Percentiles rank a stretch among this genome's conserved stretches.
phyloP scores from a whole-genome alignment of 208 protist genomes.

The Crithidia sp. region DNA sequence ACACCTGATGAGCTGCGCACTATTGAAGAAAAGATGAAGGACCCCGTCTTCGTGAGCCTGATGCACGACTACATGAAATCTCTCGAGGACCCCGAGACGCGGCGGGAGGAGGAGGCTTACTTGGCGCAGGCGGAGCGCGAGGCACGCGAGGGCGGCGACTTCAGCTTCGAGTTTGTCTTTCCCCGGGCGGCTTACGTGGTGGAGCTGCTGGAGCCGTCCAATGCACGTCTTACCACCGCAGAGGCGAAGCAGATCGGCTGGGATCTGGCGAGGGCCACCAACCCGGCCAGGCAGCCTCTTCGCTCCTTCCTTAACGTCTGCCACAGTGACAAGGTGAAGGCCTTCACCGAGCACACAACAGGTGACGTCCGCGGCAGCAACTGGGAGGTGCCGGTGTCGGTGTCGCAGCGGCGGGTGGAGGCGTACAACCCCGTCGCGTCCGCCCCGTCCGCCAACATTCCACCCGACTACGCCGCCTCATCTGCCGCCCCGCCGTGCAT shows the following conservation, averaged over 20 bases:
- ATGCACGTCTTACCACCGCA: slow-evolving; percentile 10
- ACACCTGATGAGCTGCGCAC: slow-evolving; percentile 77
- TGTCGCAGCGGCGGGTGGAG: slow-evolving; percentile 79
- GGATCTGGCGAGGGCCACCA: not conserved
- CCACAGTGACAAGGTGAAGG: slow-evolving; percentile 81
- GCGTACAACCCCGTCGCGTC: slow-evolving; percentile 34
- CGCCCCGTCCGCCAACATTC: slow-evolving; percentile 10
- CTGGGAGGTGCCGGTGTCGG: slow-evolving; percentile 88
- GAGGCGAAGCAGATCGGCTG: slow-evolving; percentile 19
- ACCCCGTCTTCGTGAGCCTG: slow-evolving; percentile 88
- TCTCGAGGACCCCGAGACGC: slow-evolving; percentile 86
- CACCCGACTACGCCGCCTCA: slow-evolving; percentile 16
- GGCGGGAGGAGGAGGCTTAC: slow-evolving; percentile 90
- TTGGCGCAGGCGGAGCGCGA: slow-evolving; percentile 86
- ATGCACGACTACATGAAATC: slow-evolving; percentile 90
- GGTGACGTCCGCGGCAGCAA: slow-evolving; percentile 71
- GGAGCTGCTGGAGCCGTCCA: slow-evolving; percentile 75
- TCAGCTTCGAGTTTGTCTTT: slow-evolving; percentile 93
- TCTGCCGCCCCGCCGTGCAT: slow-evolving; percentile 36
- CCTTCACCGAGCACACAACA: slow-evolving; percentile 73
- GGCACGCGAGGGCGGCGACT: slow-evolving; percentile 83
- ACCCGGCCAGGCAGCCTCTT: not conserved
- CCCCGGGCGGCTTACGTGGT: slow-evolving; percentile 78
- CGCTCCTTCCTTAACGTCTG: slow-evolving; percentile 82
- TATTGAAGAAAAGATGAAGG: slow-evolving; percentile 89